Base-by-base conservation (phyloP, 495 filamentous ascomycete genomes). In the Melanomma pulvis-pyrius region DNA sequence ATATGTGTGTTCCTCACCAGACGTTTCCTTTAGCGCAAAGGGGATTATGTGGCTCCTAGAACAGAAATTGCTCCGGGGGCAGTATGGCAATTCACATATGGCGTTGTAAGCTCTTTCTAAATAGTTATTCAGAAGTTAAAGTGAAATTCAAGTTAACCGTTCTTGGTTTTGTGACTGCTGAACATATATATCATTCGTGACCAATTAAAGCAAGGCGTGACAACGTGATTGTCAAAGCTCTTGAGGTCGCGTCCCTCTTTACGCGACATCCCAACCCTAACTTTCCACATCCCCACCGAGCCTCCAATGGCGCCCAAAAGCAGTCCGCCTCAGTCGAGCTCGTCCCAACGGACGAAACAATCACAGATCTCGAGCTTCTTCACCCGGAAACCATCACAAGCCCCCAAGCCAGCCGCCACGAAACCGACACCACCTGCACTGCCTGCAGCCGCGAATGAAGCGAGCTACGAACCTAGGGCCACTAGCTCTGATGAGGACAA, bases 351-450 rank as follows among this genome's bases (percentile, higher is more conserved):
- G 26, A 87, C 88, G 76, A 91, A 88, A 71, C 92, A 97, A 73
- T 84, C 89, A 62, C 89, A 90, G 5, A 88, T 97, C 54, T 92
- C 91, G 0, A 93, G 84, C 74, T 97, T 97, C 79, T 97, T 97
- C 75, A 85, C 85, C 2, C 86, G 84, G 26, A 90, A 85, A 71
- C 79, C 89, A 68, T 75, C 64, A 11, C 50, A 63, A 60, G 17
- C 58, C 22, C 34, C 67, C 39, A 69, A 70, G 24, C 59, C 67
- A 12, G 0, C 60, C 22, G 22, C 34, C 44, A 54, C 32, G 24
- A 70, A 28, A 30, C 64, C 28, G 50, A 71, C 56, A 59, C 25
- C 66, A 50, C 39, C 54, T 64, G 26, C 34, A 25, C 25, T 65
- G 54, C 39, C 54, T 62, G 26, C 41, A 30, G 46, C 30, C 24